phyloP scores from a whole-genome alignment of 257 asterid genomes.

The Nicotiana otophora region DNA sequence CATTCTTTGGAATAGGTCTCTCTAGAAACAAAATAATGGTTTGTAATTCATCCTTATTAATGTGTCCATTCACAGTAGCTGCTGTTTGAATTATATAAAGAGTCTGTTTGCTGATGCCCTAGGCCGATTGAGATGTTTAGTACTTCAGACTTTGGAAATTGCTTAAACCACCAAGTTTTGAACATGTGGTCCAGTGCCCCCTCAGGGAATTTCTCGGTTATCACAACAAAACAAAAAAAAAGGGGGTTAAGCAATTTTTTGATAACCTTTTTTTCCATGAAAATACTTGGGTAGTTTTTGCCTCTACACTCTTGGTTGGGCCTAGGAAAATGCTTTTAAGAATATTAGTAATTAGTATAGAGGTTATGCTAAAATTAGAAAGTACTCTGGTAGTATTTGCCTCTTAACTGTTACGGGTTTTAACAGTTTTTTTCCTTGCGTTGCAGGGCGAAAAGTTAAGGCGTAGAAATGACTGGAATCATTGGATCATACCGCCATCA shows the following conservation, averaged over 20 bases:
- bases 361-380: not conserved
- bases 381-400: not conserved
- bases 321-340: not conserved
- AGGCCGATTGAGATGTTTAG: not conserved
- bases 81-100: not conserved
- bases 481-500: conserved; percentile 49
- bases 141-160: not conserved
- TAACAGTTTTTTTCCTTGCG: not conserved
- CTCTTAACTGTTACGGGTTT: not conserved
- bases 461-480: conserved; percentile 50
- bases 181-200: too few species aligned
- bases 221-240: too few species aligned
- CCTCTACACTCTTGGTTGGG: too few species aligned
- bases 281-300: not conserved
- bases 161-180: not conserved
- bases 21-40: not conserved
- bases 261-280: not conserved
- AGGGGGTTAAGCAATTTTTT: too few species aligned
- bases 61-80: not conserved
- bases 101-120: not conserved
- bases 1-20: not conserved
- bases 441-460: conserved; percentile 67
- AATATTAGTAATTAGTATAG: not conserved
- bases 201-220: too few species aligned
- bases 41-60: not conserved